A percentile compares a stretch with the other conserved stretches of the same genome.
Conservation (phyloP, 352 stramenopile species). For the Pythium apleroticum region DNA sequence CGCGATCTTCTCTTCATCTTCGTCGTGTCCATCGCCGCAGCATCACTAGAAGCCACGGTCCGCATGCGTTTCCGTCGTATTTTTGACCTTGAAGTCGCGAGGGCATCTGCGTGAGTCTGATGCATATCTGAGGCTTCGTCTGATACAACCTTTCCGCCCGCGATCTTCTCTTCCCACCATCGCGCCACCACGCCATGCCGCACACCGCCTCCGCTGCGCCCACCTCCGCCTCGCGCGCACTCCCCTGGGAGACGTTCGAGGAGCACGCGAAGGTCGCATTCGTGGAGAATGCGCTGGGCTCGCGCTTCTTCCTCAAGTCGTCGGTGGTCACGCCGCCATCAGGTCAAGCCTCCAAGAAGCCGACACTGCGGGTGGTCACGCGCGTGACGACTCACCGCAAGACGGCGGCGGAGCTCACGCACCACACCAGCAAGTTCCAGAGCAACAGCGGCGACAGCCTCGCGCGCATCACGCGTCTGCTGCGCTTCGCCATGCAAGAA, state of each 20-base stretch:
- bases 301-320: constrained; percentile 67
- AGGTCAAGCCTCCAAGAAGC: constrained; percentile 22
- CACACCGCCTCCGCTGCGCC: not conserved
- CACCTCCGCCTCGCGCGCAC: constrained; percentile 6
- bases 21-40: not conserved
- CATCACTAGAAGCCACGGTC: not conserved
- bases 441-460: constrained; percentile 33
- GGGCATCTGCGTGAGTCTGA: not conserved
- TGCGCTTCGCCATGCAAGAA: constrained; percentile 72
- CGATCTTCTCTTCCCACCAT: not conserved
- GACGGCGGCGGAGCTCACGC: constrained; percentile 11
- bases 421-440: constrained; percentile 27
- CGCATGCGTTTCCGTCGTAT: constrained; percentile 2
- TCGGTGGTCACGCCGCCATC: constrained; percentile 9
- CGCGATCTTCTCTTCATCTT: not conserved
- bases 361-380: constrained; percentile 34
- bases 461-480: constrained; percentile 43
- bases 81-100: constrained; percentile 3
- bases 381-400: constrained; percentile 34
- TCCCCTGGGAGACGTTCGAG: constrained; percentile 65
- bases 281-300: constrained; percentile 45
- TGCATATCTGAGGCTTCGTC: constrained; percentile 1
- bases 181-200: constrained; percentile 8
- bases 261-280: constrained; percentile 68
- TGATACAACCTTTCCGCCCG: constrained; percentile 5